Evolutionary conservation across 345 rosid species (phyloP), one percentile per base, ranked within the genome.

Genomic region (Alliaria petiolata): DNA sequence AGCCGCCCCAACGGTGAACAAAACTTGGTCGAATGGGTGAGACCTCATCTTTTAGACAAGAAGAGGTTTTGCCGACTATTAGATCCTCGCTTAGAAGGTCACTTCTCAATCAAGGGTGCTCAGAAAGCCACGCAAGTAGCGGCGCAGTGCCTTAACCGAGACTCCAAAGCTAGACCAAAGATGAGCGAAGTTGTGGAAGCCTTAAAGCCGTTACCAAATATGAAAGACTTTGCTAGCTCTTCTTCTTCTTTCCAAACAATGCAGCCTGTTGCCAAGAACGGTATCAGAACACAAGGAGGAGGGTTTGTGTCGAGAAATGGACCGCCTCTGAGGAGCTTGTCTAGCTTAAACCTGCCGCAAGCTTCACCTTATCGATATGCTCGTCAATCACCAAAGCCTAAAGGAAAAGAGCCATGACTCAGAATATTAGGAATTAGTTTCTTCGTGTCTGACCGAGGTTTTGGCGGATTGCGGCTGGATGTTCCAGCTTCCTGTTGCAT

Each of bases 1-100:
- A 89, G 80, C 77, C 88, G 98, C 8, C 96, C 97, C 12, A 90
- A 93, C 49, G 96, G 96, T 64, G 96, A 93, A 76, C 93, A 90
- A 73, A 93, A 89, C 81, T 92, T 93, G 20, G 98, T 89, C 0
- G 97, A 89, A 82, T 93, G 96, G 92, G 96, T 95, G 33, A 87
- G 89, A 69, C 98, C 92, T 2, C 88, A 85, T 86, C 88, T 93
- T 33, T 85, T 80, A 40, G 97, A 93, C 83, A 89, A 77, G 81
- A 89, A 84, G 76, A 82, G 87, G 77, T 86, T 86, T 77, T 89
- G 78, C 71, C 77, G 92, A 42, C 66, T 93, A 53, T 68, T 93
- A 14, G 98, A 93, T 55, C 91, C 98, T 67, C 97, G 92, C 14
- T 91, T 93, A 44, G 98, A 93, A 54, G 92, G 97, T 44, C 96